phyloP scores from a whole-genome alignment of 2,329 filamentous ascomycete species.

The Simplicillium sp. region DNA sequence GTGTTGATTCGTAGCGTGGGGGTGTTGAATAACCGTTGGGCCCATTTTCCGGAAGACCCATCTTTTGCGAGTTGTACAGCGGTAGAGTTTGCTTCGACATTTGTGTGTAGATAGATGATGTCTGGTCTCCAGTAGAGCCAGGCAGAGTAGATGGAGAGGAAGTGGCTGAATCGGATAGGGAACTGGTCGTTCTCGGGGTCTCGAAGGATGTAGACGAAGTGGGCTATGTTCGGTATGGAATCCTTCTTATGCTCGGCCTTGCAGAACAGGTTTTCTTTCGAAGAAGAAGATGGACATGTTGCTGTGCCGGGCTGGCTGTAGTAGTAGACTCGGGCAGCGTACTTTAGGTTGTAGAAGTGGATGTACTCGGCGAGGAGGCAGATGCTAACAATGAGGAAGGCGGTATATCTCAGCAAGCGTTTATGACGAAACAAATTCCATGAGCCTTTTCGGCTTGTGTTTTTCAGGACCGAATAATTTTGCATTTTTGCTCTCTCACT shows the following conservation, averaged over 20 bases:
- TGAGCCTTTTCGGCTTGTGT: no score
- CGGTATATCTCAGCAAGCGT: no score
- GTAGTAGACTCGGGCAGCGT: no score
- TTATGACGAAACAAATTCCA: no score
- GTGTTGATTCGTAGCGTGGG: conserved; percentile 5
- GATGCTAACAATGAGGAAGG: no score
- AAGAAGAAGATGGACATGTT: no score
- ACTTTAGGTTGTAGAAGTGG: no score
- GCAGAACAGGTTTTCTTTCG: no score
- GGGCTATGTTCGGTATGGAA: conserved; percentile 14
- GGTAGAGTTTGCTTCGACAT: conserved; percentile 5
- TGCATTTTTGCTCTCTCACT: no score
- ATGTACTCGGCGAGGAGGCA: no score
- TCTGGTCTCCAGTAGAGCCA: conserved; percentile 10
- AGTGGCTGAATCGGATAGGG: conserved; percentile 12
- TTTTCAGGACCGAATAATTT: no score
- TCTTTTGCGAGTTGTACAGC: conserved; percentile 3
- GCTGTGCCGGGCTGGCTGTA: no score
- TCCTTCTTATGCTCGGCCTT: not conserved
- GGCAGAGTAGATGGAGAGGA: conserved; percentile 13
- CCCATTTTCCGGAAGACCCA: conserved; percentile 11
- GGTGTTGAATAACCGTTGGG: conserved; percentile 9
- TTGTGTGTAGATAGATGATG: conserved; percentile 15
- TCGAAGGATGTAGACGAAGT: conserved; percentile 14
- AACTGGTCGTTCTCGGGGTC: conserved; percentile 7